Conservation (phyloP, 257 asterid genomes). For the Ajuga chamaepitys region DNA sequence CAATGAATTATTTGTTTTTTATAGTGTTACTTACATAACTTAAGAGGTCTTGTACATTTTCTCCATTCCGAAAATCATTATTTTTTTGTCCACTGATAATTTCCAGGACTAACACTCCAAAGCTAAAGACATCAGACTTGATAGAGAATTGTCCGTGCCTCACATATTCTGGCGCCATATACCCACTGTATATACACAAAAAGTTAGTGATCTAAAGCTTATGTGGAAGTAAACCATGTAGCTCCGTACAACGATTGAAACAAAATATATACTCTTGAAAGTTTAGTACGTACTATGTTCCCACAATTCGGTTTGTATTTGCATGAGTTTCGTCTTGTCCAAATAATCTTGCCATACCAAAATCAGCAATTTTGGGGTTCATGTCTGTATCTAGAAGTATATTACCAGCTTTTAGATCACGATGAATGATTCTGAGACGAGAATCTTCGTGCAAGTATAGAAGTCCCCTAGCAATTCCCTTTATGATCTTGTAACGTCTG, state of each 20-base stretch:
- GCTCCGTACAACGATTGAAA: slow-evolving; percentile 29
- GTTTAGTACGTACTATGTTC: slow-evolving; percentile 38
- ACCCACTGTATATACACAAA: too few relatives aligned
- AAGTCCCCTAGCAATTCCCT: too few relatives aligned
- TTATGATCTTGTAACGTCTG: slow-evolving; percentile 13
- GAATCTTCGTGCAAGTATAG: too few relatives aligned
- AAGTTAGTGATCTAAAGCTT: not conserved
- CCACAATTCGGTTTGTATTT: slow-evolving; percentile 30
- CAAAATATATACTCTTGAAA: not conserved
- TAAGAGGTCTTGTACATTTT: not conserved
- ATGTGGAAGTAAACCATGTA: not conserved
- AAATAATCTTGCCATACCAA: too few relatives aligned
- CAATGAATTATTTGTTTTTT: not conserved
- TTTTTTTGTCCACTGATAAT: not conserved
- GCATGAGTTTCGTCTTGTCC: slow-evolving; percentile 26
- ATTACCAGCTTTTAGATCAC: too few relatives aligned
- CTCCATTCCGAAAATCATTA: not conserved
- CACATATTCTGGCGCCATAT: not conserved
- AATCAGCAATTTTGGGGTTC: too few relatives aligned
- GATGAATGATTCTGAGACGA: too few relatives aligned
- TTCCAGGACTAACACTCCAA: not conserved
- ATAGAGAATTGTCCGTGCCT: not conserved
- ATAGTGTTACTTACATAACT: not conserved
- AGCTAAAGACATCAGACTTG: not conserved
- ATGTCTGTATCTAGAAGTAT: too few relatives aligned